Base-by-base conservation (phyloP, 129 eudicot species). In the Smallanthus sonchifolius region DNA sequence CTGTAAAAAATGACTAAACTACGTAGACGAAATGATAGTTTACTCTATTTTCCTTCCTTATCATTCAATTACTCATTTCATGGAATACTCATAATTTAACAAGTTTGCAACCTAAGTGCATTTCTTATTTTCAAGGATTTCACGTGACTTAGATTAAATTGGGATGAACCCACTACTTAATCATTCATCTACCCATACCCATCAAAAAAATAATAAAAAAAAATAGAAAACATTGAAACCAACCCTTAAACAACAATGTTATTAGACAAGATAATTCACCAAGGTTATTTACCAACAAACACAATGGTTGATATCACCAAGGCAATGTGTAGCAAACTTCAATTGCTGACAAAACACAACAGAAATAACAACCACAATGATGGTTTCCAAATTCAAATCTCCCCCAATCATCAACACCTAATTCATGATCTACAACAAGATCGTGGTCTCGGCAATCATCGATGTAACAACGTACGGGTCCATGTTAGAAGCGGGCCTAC, bases 401-500 rank as follows among this genome's bases (percentile, higher is more conserved):
- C 52, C 73, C 73, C 66, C 6, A 52, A 64, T 1, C 10, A 65
- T 39, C 28, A 49, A 37, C 52, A 30, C 13, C 14, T 48, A 20
- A 52, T 78, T 73, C 72, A 51, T 72, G 73, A n/a, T 74, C 74
- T 15, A 63, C 72, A 78, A 73, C 72, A 92, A 83, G 72, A 92
- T 43, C 37, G 97, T 92, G 42, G 96, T 92, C 61, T 87, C 96
- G 10, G 97, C 96, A 20, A 92, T 87, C 97, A 92, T 92, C 9
- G 97, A 80, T 5, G 97, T 92, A 42, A 92, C 97, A 4, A 85
- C 75, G 7, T 92, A 92, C 1, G 97, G 97, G 69, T 92, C 97
- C 97, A 92, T 92, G 76, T 92, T 92, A 0, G 97, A 92, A 10
- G 97, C 93, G 0, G 97, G 97, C 87, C 97, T 82, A 69, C 97